phyloP scores from a whole-genome alignment of 1,139 yeast genomes.

The Lodderomyces metapsilosis region DNA sequence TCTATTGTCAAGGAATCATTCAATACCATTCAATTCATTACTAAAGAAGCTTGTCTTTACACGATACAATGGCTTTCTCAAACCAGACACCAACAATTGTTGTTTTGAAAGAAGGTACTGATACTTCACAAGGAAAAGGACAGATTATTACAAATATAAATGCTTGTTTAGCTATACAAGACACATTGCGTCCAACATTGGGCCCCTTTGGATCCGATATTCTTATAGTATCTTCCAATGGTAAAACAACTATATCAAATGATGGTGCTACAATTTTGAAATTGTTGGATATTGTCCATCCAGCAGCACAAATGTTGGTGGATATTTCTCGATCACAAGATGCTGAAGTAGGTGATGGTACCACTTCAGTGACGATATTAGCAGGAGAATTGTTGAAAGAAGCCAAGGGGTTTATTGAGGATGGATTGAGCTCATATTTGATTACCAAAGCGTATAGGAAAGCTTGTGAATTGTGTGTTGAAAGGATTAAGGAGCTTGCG shows the following conservation, averaged over 20 bases:
- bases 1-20: too few species aligned
- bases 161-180: constrained; percentile 97
- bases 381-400: constrained; percentile 96
- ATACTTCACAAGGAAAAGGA: constrained; percentile 93
- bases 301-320: constrained; percentile 93
- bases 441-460: constrained; percentile 84
- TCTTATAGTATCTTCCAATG: constrained; percentile 75
- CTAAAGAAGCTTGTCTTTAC: too few species aligned
- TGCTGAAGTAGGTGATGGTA: constrained; percentile 99
- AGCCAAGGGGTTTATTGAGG: constrained; percentile 86
- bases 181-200: constrained; percentile 87
- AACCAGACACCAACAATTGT: constrained; percentile 96
- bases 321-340: constrained; percentile 96
- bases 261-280: constrained; percentile 97
- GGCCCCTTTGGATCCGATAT: constrained; percentile 98
- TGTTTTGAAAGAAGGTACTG: constrained; percentile 96
- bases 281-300: constrained; percentile 92
- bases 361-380: constrained; percentile 89
- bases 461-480: constrained; percentile 77
- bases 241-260: constrained; percentile 91
- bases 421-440: constrained; percentile 89
- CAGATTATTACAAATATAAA: constrained; percentile 93
- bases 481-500: constrained; percentile 69
- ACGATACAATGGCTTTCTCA: constrained; percentile 68
- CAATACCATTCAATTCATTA: too few species aligned